Evolutionary conservation across 768 basidiomycete genomes (phyloP).

Genomic region (Macrocybe gigantea): DNA sequence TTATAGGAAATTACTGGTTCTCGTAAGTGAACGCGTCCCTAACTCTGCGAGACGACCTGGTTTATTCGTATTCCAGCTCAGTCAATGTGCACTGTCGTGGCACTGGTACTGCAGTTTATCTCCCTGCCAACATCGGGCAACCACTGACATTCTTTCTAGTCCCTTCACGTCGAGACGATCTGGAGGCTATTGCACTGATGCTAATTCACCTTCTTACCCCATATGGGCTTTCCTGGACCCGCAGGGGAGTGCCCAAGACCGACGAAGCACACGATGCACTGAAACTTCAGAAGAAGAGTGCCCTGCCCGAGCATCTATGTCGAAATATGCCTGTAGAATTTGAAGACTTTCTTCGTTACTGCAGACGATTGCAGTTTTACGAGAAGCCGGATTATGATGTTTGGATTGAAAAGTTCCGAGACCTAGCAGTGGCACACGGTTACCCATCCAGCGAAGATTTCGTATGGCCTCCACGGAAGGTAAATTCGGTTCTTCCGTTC

Average conservation of each 20-base stretch:
- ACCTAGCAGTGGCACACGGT: constrained; percentile 55
- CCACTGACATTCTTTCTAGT: constrained; percentile 33
- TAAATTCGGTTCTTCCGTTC: constrained; percentile 16
- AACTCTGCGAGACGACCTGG: too few relatives aligned
- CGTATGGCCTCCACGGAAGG: constrained; percentile 65
- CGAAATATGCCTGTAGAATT: constrained; percentile 64
- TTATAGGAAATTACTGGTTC: constrained; percentile 85
- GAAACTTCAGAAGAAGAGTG: constrained; percentile 56
- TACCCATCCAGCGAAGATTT: constrained; percentile 55
- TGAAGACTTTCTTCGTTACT: constrained; percentile 73
- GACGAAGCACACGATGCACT: constrained; percentile 56
- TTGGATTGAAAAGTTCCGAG: constrained; percentile 63
- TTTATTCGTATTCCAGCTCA: constrained; percentile 30
- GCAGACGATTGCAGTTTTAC: constrained; percentile 61
- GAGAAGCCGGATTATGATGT: constrained; percentile 61
- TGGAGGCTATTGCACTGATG: constrained; percentile 75
- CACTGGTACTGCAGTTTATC: constrained; percentile 41
- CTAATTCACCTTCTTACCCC: constrained; percentile 77
- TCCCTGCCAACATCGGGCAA: constrained; percentile 2
- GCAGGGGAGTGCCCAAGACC: constrained; percentile 74
- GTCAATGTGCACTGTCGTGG: constrained; percentile 74
- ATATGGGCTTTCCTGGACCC: constrained; percentile 70
- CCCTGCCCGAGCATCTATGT: constrained; percentile 62
- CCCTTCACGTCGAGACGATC: constrained; percentile 72
- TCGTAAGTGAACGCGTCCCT: constrained; percentile 28